These are phyloP conservation scores for Cutaneotrichosporon sp. DNA, from an alignment of 1,284 basidiomycete species.

Conservation along the genomic window DNA sequence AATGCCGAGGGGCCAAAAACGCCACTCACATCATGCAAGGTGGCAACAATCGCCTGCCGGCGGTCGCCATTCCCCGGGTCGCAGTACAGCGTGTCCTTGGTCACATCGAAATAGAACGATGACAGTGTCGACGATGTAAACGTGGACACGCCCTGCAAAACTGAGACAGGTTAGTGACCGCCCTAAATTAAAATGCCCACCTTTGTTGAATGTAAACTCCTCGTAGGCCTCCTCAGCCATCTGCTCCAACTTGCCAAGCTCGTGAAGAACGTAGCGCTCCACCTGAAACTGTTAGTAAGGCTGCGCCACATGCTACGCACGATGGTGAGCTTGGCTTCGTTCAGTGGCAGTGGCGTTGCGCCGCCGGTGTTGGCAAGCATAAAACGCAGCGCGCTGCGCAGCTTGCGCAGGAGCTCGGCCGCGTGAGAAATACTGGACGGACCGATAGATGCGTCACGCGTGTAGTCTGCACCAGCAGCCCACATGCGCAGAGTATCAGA, in stretches of 20 bases:
- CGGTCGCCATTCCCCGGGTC: constrained; percentile 55
- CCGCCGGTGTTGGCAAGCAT: constrained; percentile 72
- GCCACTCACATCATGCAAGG: constrained; percentile 37
- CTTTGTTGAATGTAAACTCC: constrained; percentile 75
- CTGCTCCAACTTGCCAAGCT: constrained; percentile 68
- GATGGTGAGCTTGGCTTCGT: constrained; percentile 29
- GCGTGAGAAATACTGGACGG: constrained; percentile 70
- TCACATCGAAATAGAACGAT: constrained; percentile 75
- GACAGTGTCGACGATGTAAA: constrained; percentile 55
- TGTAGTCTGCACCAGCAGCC: constrained; percentile 88
- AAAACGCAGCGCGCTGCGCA: constrained; percentile 86
- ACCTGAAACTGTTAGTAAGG: constrained; percentile 61
- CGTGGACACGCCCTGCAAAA: constrained; percentile 47
- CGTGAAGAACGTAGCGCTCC: constrained; percentile 80
- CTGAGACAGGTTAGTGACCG: constrained; percentile 58
- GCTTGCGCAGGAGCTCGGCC: constrained; percentile 72
- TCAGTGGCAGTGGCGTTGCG: constrained; percentile 15
- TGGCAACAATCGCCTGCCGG: constrained; percentile 63
- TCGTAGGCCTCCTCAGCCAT: constrained; percentile 64
- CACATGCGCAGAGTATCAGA: constrained; percentile 84
- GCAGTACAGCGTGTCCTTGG: constrained; percentile 86
- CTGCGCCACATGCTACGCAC: constrained; percentile 3
- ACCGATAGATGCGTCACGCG: constrained; percentile 81
- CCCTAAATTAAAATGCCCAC: constrained; percentile 50
- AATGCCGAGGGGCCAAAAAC: constrained; percentile 33